Base-by-base conservation (phyloP, 805 yeast genomes). In the Candida khao-thaluensis region DNA sequence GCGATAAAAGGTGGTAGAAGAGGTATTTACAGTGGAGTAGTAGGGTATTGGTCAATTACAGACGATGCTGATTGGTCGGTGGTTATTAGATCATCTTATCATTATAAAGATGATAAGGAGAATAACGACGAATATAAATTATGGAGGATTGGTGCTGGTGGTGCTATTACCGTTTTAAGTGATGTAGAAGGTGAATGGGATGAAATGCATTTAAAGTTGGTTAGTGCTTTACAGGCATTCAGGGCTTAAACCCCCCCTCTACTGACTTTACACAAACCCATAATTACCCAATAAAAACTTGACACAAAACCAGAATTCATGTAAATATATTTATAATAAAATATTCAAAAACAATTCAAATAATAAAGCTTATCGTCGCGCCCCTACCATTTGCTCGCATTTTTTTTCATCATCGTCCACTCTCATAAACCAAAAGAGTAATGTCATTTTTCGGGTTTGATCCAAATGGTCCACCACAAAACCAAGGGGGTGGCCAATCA, bases 121-220 rank as follows among this genome's bases (percentile, higher is more conserved):
- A 57, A 66, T 34, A 45, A 39, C n/a, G 41, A 29, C 3, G 36
- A 23, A 9, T 38, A 35, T 16, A 54, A 57, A 7, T 53, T 64
- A 5, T 93, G 96, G 95, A 70, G 88, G 45, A 77, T 91, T 39
- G 99, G 99, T 1, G 99, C 99, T 6, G 99, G 99, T 11, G 99
- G 99, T 3, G 99, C 98, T 12, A 81, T 93, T 31, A 93, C 98
- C 0, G 90, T 89, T 2, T 66, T 93, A 44, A 87, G 96, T 56
- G 79, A 86, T 17, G 66, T 71, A n/a, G 77, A 77, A 17, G 91
- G 82, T 2, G 99, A 93, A 59, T 86, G 93, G 84, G 89, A 87
- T 21, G 99, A 93, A 57, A 84, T 93, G 95, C 59, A 72, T 33
- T 65, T 84, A 9, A 93, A 93, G 60, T 64, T 93, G 22, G 79